Evolutionary conservation across 2,329 filamentous ascomycete genomes (phyloP).

Genomic region (Aspergillus brasiliensis): DNA sequence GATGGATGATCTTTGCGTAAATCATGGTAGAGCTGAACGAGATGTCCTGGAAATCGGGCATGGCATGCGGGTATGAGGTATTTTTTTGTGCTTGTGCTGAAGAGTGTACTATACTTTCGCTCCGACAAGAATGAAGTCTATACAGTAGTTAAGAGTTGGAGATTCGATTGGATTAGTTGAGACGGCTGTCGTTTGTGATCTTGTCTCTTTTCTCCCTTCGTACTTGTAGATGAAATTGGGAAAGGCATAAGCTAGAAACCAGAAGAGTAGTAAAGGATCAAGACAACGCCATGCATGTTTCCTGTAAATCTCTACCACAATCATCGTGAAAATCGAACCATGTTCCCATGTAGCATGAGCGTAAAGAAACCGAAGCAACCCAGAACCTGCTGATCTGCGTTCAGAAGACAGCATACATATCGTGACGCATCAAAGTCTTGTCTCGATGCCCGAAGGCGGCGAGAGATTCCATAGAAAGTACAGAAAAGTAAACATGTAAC

Average conservation of each 20-base stretch:
- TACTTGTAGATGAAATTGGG: neutral
- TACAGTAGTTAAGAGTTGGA: too few species aligned
- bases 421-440: slow-evolving; percentile 19
- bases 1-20: too few species aligned
- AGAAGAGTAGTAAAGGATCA: neutral
- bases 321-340: slow-evolving; percentile 9
- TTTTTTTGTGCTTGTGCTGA: too few species aligned
- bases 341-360: slow-evolving; percentile 13
- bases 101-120: too few species aligned
- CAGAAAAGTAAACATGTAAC: neutral
- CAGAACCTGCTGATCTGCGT: slow-evolving; percentile 7
- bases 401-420: slow-evolving; percentile 15
- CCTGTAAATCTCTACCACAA: slow-evolving; percentile 11
- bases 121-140: too few species aligned
- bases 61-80: too few species aligned
- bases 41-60: too few species aligned
- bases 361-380: slow-evolving; percentile 3
- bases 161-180: too few species aligned
- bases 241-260: neutral
- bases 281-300: slow-evolving; percentile 3
- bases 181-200: too few species aligned
- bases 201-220: neutral
- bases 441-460: slow-evolving; percentile 2
- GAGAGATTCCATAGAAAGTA: neutral
- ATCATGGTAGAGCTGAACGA: too few species aligned